Conservation (phyloP, 129 eudicot genomes). For the Lactuca sativa region DNA sequence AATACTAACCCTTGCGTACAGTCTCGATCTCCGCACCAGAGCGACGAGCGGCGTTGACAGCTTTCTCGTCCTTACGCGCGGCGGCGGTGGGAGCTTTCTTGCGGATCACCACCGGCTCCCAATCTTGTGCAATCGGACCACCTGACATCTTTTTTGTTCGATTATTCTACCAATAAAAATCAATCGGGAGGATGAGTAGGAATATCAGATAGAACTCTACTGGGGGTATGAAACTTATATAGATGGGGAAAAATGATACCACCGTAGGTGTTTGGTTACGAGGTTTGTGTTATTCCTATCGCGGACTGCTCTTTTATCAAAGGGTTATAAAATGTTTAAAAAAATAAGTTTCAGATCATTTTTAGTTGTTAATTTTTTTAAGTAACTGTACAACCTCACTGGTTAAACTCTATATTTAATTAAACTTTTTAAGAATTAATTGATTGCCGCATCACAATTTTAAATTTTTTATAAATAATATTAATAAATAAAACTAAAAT, state of each 20-base stretch:
- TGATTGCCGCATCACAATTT: too few relatives aligned
- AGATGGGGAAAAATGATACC: not conserved
- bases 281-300: constrained; percentile 18
- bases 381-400: too few relatives aligned
- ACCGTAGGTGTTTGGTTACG: constrained; percentile 28
- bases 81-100: constrained; percentile 96
- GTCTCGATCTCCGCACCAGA: constrained; percentile 98
- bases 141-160: constrained; percentile 50
- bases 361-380: too few relatives aligned
- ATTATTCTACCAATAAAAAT: constrained; percentile 9
- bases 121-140: constrained; percentile 68
- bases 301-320: not conserved
- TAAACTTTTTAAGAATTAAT: too few relatives aligned
- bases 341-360: not conserved
- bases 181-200: constrained; percentile 23
- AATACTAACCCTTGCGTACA: constrained; percentile 51
- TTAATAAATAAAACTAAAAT: too few relatives aligned
- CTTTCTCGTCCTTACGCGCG: constrained; percentile 91
- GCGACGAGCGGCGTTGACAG: constrained; percentile 99
- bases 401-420: too few relatives aligned
- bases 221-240: constrained; percentile 15
- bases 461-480: too few relatives aligned
- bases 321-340: too few relatives aligned
- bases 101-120: constrained; percentile 94
- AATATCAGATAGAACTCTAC: constrained; percentile 13